Evolutionary conservation across 2,329 filamentous ascomycete species (phyloP), one percentile per base, ranked within the genome.

Genomic region (Sclerotinia trifoliorum): DNA sequence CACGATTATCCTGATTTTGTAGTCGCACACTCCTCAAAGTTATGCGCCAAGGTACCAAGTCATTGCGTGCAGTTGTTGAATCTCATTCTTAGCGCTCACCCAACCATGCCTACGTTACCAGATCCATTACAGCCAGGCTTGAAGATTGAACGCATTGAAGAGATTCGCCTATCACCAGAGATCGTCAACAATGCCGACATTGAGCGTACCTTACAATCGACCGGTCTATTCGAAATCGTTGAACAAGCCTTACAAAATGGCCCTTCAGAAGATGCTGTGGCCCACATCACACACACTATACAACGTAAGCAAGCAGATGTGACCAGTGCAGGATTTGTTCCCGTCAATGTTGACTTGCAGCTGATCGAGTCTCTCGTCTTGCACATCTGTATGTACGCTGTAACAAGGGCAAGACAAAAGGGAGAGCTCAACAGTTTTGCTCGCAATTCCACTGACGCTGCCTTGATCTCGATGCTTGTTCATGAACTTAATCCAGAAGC

Each of bases 1-100:
- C 95, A 98, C 77, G 95, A 99, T 78, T 98, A 93, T 79, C 91
- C 94, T 0, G 93, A 97, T 68, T 99, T 97, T 79, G 81, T 99
- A 54, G 90, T 92, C 7, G 92, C 94, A 74, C 93, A 96, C 78
- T 92, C 96, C 77, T 88, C 92, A 73, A 87, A 88, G 73, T 86
- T 99, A 65, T 93, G 90, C 80, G 89, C 91, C 74, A 88, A 87
- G 75, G 90, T 98, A 68, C 92, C 94, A 1, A 86, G 88, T 63
- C 90, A 95, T 75, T 95, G 92, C 79, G 89, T 90, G 21, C 95
- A 98, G 79, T 83, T 97, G 65, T 88, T 94, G 72, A 97, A 98
- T 76, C 84, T 97, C 66, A 88, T 99, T 65, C 84, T 98, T 70
- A 91, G 91, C 71, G 93, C 94, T 10, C 91, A 88, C 71, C 92